A percentile compares a stretch with the other conserved stretches of the same genome.
Evolutionary conservation across 495 filamentous ascomycete species (phyloP).

Genomic region (Podospora bellae-mahoneyi): DNA sequence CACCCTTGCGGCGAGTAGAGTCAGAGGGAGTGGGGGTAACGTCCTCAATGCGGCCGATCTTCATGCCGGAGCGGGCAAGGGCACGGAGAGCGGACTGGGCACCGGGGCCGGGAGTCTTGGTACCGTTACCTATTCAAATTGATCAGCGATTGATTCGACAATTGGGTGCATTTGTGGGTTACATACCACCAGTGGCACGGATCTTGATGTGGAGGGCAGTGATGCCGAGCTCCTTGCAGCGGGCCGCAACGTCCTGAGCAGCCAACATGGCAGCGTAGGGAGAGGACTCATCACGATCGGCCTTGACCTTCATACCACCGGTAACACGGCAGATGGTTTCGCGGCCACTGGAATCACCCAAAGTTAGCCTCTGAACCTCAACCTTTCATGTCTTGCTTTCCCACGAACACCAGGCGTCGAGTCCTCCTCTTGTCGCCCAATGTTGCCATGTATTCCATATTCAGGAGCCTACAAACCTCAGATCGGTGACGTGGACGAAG

Average conservation of each 20-base stretch:
- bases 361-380: conserved; percentile 56
- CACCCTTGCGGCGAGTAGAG: conserved; percentile 97
- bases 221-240: conserved; percentile 99
- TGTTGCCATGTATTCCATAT: conserved; percentile 8
- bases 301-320: conserved; percentile 99
- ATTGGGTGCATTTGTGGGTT: not conserved
- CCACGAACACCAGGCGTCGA: conserved; percentile 13
- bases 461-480: conserved; percentile 65
- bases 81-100: conserved; percentile 98
- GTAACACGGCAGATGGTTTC: conserved; percentile 99
- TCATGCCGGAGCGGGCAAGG: conserved; percentile 97
- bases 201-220: conserved; percentile 99
- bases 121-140: conserved; percentile 72
- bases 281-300: conserved; percentile 98
- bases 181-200: conserved; percentile 90
- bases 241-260: conserved; percentile 87
- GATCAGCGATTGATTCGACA: conserved; percentile 7
- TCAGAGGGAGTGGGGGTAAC: conserved; percentile 98
- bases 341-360: conserved; percentile 81
- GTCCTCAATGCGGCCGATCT: conserved; percentile 99
- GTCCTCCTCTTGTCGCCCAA: conserved; percentile 10
- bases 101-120: conserved; percentile 98
- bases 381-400: conserved; percentile 10
- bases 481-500: conserved; percentile 99
- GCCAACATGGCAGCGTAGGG: conserved; percentile 99